Evolutionary conservation across 139 green algal species (phyloP).

Genomic region (Ettlia oleoabundans): DNA sequence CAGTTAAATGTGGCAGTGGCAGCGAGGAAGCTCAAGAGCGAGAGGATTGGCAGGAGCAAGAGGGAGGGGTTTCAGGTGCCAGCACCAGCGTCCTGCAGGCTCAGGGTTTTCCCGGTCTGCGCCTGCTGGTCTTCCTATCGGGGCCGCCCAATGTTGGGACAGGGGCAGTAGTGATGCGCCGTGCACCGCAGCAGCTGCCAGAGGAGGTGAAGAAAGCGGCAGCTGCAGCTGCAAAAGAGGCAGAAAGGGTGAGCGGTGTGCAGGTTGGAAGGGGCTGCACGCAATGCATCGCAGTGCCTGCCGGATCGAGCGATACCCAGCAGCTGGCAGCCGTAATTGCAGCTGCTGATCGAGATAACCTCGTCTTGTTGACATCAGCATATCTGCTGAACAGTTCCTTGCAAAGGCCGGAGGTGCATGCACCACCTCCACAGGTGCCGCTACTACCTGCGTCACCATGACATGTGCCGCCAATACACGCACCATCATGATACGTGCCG

Average conservation of each 20-base stretch:
- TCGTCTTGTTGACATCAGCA: too few relatives aligned
- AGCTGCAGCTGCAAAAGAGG: conserved; percentile 6
- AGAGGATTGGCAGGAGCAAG: neutral
- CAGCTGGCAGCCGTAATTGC: too few relatives aligned
- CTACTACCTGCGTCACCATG: too few relatives aligned
- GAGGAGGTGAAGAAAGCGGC: neutral
- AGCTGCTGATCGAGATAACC: too few relatives aligned
- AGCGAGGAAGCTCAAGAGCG: neutral
- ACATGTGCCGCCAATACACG: too few relatives aligned
- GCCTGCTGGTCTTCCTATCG: conserved; percentile 71
- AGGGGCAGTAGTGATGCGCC: conserved; percentile 57
- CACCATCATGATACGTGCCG: too few relatives aligned
- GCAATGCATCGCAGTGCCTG: too few relatives aligned
- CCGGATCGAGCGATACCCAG: too few relatives aligned
- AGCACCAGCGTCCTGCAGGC: neutral
- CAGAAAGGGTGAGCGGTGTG: neutral
- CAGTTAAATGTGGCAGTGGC: neutral
- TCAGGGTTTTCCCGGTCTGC: conserved; percentile 23
- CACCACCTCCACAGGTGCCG: too few relatives aligned
- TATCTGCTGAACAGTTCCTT: too few relatives aligned
- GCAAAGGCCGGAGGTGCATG: too few relatives aligned
- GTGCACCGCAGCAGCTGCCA: neutral
- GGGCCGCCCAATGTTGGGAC: conserved; percentile 70
- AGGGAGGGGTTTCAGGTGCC: neutral
- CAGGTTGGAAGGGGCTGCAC: too few relatives aligned